A percentile compares a stretch with the other conserved stretches of the same genome.
These are phyloP conservation scores for Botrytis squamosa DNA, from an alignment of 2,329 filamentous ascomycete genomes.

Conservation along the genomic window DNA sequence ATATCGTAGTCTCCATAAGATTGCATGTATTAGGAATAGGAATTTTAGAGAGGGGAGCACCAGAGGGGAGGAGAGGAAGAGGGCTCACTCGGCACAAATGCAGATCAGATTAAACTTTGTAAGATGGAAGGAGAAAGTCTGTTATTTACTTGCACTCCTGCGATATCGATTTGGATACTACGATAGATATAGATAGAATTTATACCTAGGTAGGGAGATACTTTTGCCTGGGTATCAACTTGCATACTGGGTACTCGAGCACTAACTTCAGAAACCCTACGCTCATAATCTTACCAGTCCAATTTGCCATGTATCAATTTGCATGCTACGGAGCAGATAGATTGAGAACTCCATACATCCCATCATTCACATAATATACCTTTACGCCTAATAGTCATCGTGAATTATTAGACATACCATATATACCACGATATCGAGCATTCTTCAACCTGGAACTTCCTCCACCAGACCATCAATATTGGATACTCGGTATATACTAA, in stretches of 20 bases:
- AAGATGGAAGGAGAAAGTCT: neutral
- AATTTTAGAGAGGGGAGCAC: neutral
- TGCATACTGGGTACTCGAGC: neutral
- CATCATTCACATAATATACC: neutral
- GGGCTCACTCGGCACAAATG: neutral
- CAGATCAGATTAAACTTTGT: neutral
- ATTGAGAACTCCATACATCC: neutral
- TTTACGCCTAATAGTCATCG: neutral
- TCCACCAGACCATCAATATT: neutral
- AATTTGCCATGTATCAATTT: neutral
- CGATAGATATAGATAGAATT: neutral
- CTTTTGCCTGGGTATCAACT: neutral
- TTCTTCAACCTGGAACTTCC: neutral
- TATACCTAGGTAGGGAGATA: neutral
- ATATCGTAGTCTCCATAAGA: constrained; percentile 5
- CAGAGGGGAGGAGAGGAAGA: neutral
- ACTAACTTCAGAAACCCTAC: neutral
- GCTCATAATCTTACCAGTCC: neutral
- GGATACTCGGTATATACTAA: neutral
- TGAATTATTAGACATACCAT: neutral
- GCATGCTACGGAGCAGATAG: neutral
- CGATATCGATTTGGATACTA: neutral
- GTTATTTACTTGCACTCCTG: neutral
- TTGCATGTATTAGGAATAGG: neutral
- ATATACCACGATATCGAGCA: neutral